These are phyloP conservation scores for Claviceps lovelessii DNA, from an alignment of 2,329 filamentous ascomycete genomes.

Conservation along the genomic window DNA sequence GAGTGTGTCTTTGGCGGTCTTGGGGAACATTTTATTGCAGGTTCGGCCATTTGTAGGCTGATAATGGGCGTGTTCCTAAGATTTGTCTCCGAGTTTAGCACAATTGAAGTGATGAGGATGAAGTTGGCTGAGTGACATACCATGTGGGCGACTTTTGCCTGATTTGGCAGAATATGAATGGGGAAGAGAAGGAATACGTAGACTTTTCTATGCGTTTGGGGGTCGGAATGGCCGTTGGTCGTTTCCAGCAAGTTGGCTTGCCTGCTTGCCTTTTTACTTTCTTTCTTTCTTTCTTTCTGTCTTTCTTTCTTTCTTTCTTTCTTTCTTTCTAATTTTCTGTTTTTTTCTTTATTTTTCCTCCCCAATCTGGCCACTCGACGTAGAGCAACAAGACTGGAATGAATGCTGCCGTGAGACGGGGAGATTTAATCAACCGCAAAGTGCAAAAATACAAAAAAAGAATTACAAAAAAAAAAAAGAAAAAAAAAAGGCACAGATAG, in stretches of 20 bases:
- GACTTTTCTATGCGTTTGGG: background rate
- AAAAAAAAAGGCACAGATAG: background rate
- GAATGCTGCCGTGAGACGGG: constrained; percentile 13
- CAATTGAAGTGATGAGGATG: background rate
- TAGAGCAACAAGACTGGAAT: background rate
- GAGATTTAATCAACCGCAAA: background rate
- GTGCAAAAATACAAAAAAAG: background rate
- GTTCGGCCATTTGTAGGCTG: constrained; percentile 23
- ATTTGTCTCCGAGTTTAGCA: background rate
- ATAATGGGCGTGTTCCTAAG: constrained; percentile 23
- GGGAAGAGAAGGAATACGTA: background rate
- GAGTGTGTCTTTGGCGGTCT: constrained; percentile 40
- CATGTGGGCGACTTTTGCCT: background rate
- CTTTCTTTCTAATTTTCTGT: background rate
- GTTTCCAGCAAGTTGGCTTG: background rate
- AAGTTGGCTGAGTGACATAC: background rate
- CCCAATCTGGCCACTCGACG: background rate
- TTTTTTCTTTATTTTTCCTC: background rate
- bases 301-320: background rate
- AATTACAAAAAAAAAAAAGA: background rate
- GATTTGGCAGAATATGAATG: background rate
- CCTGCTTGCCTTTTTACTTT: no score
- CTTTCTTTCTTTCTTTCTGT: constrained; percentile 10
- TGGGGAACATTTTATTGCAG: constrained; percentile 39
- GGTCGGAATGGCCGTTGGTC: background rate